Evolutionary conservation across 805 yeast species (phyloP).

Genomic region (Yamadazyma takamatsuzukensis): DNA sequence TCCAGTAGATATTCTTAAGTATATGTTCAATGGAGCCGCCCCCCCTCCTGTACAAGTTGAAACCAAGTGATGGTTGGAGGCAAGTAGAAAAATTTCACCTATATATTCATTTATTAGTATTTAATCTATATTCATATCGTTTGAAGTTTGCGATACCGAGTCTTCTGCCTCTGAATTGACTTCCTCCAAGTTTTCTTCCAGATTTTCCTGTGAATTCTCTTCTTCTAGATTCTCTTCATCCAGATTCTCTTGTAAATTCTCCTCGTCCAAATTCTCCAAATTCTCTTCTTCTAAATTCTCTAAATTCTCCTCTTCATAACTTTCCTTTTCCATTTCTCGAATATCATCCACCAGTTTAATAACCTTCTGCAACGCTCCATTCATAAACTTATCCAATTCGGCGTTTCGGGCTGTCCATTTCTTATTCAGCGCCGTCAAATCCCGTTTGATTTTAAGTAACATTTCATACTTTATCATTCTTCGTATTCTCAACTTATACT

Average conservation of each 20-base stretch:
- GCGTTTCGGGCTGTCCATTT: constrained; percentile 35
- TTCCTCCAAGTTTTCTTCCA: background rate
- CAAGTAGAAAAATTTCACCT: no score
- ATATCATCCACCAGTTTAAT: constrained; percentile 26
- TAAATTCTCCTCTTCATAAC: constrained; percentile 16
- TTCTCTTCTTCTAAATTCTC: constrained; percentile 22
- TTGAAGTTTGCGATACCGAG: no score
- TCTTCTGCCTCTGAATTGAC: constrained; percentile 1
- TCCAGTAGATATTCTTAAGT: constrained; percentile 50
- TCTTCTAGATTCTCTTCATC: constrained; percentile 11
- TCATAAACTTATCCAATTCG: constrained; percentile 26
- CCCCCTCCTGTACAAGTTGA: background rate
- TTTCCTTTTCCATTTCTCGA: constrained; percentile 24
- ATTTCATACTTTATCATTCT: constrained; percentile 34
- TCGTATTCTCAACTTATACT: constrained; percentile 28
- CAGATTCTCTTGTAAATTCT: constrained; percentile 13
- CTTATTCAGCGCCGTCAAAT: constrained; percentile 24
- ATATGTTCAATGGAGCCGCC: constrained; percentile 53
- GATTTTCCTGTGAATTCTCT: constrained; percentile 1
- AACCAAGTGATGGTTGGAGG: no score
- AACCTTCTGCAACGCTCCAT: constrained; percentile 20
- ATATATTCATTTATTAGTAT: background rate
- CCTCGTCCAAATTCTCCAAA: constrained; percentile 13
- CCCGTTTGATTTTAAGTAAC: constrained; percentile 27
- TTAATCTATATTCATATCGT: constrained; percentile 12